phyloP scores from a whole-genome alignment of 2,329 filamentous ascomycete species.

The Penicillium brasilianum region DNA sequence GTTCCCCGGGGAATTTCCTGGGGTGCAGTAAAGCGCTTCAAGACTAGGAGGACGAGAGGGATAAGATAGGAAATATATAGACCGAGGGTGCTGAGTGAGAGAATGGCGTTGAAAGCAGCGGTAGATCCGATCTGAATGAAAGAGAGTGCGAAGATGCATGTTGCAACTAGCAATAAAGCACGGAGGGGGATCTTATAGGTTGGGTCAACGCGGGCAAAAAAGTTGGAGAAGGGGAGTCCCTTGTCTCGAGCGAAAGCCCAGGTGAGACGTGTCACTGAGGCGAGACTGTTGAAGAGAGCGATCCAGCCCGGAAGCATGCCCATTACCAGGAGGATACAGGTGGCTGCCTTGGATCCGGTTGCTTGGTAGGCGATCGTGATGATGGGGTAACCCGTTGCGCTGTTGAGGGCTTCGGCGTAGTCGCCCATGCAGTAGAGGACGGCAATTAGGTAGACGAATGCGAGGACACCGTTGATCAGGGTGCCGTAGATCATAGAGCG shows the following conservation, averaged over 20 bases:
- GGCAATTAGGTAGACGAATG: conserved; percentile 50
- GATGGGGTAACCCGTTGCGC: conserved; percentile 53
- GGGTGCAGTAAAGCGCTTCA: conserved; percentile 26
- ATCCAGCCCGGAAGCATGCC: conserved; percentile 33
- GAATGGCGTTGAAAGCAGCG: conserved; percentile 58
- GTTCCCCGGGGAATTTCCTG: conserved; percentile 31
- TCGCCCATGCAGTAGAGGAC: conserved; percentile 52
- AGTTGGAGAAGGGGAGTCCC: conserved; percentile 46
- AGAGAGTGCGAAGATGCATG: conserved; percentile 37
- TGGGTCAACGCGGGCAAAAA: conserved; percentile 35
- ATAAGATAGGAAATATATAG: conserved; percentile 59
- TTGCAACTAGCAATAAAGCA: conserved; percentile 36
- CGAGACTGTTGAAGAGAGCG: conserved; percentile 36
- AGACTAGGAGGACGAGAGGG: conserved; percentile 43
- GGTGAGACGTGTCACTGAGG: conserved; percentile 46
- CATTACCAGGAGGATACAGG: conserved; percentile 50
- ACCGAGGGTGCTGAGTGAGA: conserved; percentile 56
- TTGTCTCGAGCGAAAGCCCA: conserved; percentile 53
- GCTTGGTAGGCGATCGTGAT: conserved; percentile 57
- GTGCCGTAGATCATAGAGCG: conserved; percentile 53
- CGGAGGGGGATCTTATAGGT: conserved; percentile 48
- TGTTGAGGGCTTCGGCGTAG: conserved; percentile 42
- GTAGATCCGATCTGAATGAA: conserved; percentile 57
- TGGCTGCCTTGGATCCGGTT: conserved; percentile 49
- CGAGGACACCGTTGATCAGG: conserved; percentile 53